These are phyloP conservation scores for Pseudogymnoascus sp. DNA, from an alignment of 2,329 filamentous ascomycete genomes.

Conservation along the genomic window DNA sequence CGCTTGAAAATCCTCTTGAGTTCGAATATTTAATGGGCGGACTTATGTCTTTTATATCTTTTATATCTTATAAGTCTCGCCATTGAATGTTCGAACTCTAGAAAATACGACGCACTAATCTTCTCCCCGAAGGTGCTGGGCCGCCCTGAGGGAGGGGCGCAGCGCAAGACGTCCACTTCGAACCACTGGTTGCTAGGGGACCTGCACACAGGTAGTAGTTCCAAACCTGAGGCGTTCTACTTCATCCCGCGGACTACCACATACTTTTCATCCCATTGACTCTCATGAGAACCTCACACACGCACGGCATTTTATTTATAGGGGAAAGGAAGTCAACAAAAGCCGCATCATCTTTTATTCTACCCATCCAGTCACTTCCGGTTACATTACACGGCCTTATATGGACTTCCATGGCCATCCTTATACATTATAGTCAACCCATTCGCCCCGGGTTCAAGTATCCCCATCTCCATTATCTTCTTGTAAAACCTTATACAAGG, in stretches of 20 bases:
- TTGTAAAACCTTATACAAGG: conserved; percentile 20
- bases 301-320: not conserved
- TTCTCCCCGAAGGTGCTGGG: not conserved
- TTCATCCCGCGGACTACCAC: not conserved
- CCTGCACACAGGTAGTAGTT: not conserved
- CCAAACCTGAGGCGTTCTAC: not conserved
- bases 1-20: not conserved
- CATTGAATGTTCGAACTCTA: not conserved
- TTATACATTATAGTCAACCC: not conserved
- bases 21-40: not conserved
- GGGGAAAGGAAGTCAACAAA: not conserved
- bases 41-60: too few species aligned
- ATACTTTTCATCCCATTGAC: not conserved
- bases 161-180: too few species aligned
- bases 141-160: not conserved
- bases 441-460: conserved; percentile 3
- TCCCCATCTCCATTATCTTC: conserved; percentile 17
- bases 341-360: not conserved
- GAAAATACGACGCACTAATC: not conserved
- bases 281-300: not conserved
- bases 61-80: not conserved
- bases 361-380: not conserved
- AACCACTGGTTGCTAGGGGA: not conserved
- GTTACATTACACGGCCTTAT: not conserved
- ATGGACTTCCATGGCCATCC: conserved; percentile 1